Evolutionary conservation across 2,329 filamentous ascomycete genomes (phyloP), one percentile per base, ranked within the genome.

Genomic region (Trichophyton simii): DNA sequence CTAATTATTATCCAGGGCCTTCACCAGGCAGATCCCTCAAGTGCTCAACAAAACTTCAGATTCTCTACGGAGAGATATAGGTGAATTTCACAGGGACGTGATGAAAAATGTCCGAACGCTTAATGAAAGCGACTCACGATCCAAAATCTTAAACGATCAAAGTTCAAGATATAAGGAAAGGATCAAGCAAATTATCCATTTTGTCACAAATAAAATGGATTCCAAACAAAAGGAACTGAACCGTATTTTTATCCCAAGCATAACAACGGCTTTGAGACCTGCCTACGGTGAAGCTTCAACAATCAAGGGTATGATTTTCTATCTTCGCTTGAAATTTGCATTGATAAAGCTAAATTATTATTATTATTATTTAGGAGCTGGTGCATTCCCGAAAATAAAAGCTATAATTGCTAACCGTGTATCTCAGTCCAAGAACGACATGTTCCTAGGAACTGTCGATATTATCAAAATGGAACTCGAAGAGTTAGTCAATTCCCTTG

Each of bases 181-280:
- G 41, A 25, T 38, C 25, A 31, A 11, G 8, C 50, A 41, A 22
- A 41, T 13, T 42, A n/a, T 36, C 54, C n/a, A 22, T 38, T 25
- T 9, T 11, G 7, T 44, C 11, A 11, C 9, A 18, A 46, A 48
- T 50, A 44, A 55, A 13, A 22, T 18, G 8, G n/a, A 60, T 50
- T 46, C 31, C 6, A 55, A 55, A 8, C 61, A 62, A 13, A 62
- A 48, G 25, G 44, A 34, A 1, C 42, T 62, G 0, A 62, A 57
- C 25, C 34, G 61, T 1, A 22, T 50, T 4, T 58, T 62, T 34
- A n/a, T 57, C 7, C 42, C 48, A 7, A 13, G 42, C 25, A 57
- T 62, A n/a, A 8, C 25, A 3, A 3, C 18, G n/a, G 34, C 38
- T 6, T 38, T 62, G 22, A 38, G 18, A 8, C 41, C 20, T 11